Evolutionary conservation across 495 filamentous ascomycete genomes (phyloP).

Genomic region (Xylaria castorea): DNA sequence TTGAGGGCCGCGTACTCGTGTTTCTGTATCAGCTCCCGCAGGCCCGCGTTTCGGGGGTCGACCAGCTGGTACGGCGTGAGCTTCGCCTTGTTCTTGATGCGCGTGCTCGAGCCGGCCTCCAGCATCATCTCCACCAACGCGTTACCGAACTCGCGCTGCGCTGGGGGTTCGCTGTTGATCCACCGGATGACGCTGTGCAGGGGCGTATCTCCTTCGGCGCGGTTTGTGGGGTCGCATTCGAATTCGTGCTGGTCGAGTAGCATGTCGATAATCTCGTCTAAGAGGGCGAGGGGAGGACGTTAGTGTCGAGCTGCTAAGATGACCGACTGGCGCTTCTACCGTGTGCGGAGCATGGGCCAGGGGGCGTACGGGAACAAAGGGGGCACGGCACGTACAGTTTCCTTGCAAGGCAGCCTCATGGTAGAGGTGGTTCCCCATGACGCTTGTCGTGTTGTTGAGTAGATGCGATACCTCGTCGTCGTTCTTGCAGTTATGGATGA

Average conservation of each 20-base stretch:
- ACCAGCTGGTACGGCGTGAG: constrained; percentile 72
- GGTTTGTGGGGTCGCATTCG: constrained; percentile 89
- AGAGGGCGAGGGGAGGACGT: neutral
- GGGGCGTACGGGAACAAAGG: neutral
- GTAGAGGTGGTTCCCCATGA: constrained; percentile 84
- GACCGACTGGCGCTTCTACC: neutral
- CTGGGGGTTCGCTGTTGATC: constrained; percentile 68
- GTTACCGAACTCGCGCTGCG: constrained; percentile 67
- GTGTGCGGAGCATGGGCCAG: neutral
- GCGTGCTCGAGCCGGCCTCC: constrained; percentile 72
- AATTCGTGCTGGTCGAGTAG: constrained; percentile 94
- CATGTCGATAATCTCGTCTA: constrained; percentile 87
- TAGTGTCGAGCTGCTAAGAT: constrained; percentile 5
- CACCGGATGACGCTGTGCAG: constrained; percentile 87
- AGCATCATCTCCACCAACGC: constrained; percentile 87
- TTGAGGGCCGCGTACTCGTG: constrained; percentile 73
- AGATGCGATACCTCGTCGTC: constrained; percentile 67
- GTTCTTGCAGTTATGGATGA: constrained; percentile 55
- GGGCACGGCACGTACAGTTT: constrained; percentile 68
- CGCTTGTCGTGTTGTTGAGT: constrained; percentile 83
- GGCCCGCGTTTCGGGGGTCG: constrained; percentile 72
- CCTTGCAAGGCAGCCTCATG: constrained; percentile 88
- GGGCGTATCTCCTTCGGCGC: constrained; percentile 84
- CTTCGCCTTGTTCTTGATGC: constrained; percentile 69
- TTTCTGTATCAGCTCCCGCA: constrained; percentile 72